Percentiles rank a stretch among this genome's conserved stretches.
Evolutionary conservation across 495 filamentous ascomycete genomes (phyloP).

Genomic region (Aspergillus campestris): DNA sequence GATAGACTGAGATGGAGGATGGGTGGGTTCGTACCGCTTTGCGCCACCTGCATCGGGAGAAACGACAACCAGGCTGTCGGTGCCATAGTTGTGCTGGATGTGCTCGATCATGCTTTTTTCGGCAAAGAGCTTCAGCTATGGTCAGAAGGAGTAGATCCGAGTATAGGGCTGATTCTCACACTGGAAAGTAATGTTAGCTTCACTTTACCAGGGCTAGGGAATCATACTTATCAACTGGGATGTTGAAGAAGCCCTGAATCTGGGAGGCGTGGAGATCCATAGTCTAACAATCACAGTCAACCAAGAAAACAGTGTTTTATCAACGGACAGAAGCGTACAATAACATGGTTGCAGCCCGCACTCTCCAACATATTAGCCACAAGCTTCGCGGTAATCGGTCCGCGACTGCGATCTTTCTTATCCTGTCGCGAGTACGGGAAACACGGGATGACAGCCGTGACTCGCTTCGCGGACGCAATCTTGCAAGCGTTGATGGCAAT

Average conservation of each 20-base stretch:
- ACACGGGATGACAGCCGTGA: slow-evolving; percentile 78
- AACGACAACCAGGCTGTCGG: slow-evolving; percentile 70
- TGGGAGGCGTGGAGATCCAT: slow-evolving; percentile 83
- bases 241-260: slow-evolving; percentile 88
- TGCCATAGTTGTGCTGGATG: slow-evolving; percentile 64
- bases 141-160: too few species aligned
- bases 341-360: slow-evolving; percentile 79
- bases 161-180: too few species aligned
- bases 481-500: slow-evolving; percentile 84
- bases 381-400: slow-evolving; percentile 23
- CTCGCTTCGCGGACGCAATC: slow-evolving; percentile 68
- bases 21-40: slow-evolving; percentile 41
- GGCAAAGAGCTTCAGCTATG: slow-evolving; percentile 57
- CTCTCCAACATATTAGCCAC: slow-evolving; percentile 35
- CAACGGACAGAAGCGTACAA: slow-evolving; percentile 20
- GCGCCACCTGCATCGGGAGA: slow-evolving; percentile 82
- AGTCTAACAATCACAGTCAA: slow-evolving; percentile 26
- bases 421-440: slow-evolving; percentile 76
- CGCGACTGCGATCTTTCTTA: slow-evolving; percentile 9
- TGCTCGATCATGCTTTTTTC: slow-evolving; percentile 66
- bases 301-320: too few species aligned
- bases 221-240: slow-evolving; percentile 56
- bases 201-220: not conserved
- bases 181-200: too few species aligned
- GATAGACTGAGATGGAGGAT: too few species aligned